These are phyloP conservation scores for Neurospora crassa DNA, from an alignment of 2,329 filamentous ascomycete genomes.

Conservation along the genomic window DNA sequence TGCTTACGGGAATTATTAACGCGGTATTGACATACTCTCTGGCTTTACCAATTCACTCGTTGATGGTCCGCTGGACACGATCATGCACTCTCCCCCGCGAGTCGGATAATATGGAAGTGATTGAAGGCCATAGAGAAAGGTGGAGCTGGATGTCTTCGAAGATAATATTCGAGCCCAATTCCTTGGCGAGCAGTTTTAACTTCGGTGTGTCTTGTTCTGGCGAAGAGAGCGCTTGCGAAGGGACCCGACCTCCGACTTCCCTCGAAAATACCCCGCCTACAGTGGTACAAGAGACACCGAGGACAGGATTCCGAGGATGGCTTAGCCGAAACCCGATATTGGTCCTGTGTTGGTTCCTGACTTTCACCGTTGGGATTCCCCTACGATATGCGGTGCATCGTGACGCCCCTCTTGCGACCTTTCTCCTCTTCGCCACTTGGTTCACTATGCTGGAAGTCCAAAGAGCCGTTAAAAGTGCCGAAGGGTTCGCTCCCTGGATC, in stretches of 20 bases:
- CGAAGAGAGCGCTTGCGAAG: conserved; percentile 1
- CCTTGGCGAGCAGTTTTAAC: conserved; percentile 3
- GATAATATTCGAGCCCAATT: conserved; percentile 1
- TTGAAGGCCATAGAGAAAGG: background rate
- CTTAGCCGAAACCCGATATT: background rate
- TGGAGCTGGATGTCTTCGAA: conserved; percentile 1
- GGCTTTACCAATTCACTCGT: conserved; percentile 19
- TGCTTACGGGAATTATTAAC: conserved; percentile 24
- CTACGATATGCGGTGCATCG: conserved; percentile 25
- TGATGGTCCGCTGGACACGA: conserved; percentile 14
- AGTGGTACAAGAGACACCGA: background rate
- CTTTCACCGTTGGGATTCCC: conserved; percentile 28
- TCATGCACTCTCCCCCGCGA: background rate
- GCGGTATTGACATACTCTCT: conserved; percentile 20
- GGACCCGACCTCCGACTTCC: background rate
- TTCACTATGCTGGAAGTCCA: conserved; percentile 31
- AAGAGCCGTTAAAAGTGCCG: conserved; percentile 22
- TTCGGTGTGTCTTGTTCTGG: background rate
- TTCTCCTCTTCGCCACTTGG: conserved; percentile 41
- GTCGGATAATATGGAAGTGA: conserved; percentile 3
- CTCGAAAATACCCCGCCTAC: background rate
- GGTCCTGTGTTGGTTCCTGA: background rate
- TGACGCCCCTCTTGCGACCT: conserved; percentile 34
- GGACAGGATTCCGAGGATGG: background rate
- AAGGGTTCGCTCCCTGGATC: conserved; percentile 12